Base-by-base conservation (phyloP, 495 filamentous ascomycete genomes). In the Pseudomonodictys pantanalensis region DNA sequence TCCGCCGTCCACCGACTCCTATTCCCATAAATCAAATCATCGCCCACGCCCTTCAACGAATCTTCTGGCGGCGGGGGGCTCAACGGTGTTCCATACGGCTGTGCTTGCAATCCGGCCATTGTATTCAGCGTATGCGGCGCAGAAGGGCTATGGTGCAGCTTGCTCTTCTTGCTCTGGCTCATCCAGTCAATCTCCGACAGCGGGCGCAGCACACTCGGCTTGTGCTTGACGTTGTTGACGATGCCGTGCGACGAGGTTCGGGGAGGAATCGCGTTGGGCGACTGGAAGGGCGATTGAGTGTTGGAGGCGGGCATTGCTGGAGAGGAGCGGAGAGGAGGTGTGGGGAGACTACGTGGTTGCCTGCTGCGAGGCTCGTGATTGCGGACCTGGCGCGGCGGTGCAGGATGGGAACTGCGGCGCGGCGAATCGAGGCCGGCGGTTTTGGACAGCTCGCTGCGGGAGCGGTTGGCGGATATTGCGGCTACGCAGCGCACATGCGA, bases 211-310 rank as follows among this genome's bases (percentile, higher is more conserved):
- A 81, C 69, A 38, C 69, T 72, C 39, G 68, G 66, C 56, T 61
- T 64, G 38, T 43, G 52, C 28, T 26, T 54, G 52, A 26, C 60
- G 52, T 65, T 65, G 63, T 70, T 78, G 47, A 66, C 58, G 64
- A 77, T 75, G 38, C 77, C 78, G 9, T 77, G 80, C 0, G 88
- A 91, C 58, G 86, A 90, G 43, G 82, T 89, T 44, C 88, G 82
- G 0, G 85, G 86, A 28, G 89, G 88, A 52, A 91, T 89, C 8
- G 81, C 77, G 62, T 84, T 83, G 25, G 88, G 86, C 2, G 84
- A 84, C 8, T 44, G 38, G 30, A 57, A 63, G n/a, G 60, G 60
- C 33, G 52, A 56, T 24, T 50, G 58, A n/a, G n/a, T n/a, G n/a
- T n/a, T n/a, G n/a, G n/a, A n/a, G 28, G 17, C 50, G n/a, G 33